Conservation (phyloP, 257 asterid genomes). For the Mentha longifolia region DNA sequence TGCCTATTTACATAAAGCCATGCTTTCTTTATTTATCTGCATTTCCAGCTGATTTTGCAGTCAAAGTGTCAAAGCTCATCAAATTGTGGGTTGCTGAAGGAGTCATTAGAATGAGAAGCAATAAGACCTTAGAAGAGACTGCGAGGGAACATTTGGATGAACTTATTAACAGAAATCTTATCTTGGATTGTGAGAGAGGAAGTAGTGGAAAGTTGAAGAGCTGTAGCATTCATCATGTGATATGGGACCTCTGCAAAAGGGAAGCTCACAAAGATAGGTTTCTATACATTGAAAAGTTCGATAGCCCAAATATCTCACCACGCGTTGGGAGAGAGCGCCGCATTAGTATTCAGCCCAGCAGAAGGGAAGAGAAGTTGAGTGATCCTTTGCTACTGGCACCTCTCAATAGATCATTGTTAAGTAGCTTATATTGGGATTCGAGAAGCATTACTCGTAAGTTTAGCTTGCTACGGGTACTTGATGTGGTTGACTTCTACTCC, state of each 20-base stretch:
- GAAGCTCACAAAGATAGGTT: constrained; percentile 30
- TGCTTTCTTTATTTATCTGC: constrained; percentile 37
- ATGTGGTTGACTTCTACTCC: constrained; percentile 14
- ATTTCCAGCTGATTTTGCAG: constrained; percentile 27
- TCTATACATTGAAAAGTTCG: constrained; percentile 21
- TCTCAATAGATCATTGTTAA: constrained; percentile 23
- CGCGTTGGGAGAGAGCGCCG: neutral
- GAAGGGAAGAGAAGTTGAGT: neutral
- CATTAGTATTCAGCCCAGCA: constrained; percentile 10
- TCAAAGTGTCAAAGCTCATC: constrained; percentile 18
- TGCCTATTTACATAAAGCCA: constrained; percentile 38
- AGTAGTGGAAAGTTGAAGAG: constrained; percentile 18
- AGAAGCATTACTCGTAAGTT: constrained; percentile 2
- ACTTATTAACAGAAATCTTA: constrained; percentile 34
- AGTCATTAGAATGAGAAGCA: neutral
- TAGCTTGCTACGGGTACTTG: constrained; percentile 21
- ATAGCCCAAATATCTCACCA: neutral
- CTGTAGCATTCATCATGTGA: constrained; percentile 38
- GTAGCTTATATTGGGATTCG: constrained; percentile 16
- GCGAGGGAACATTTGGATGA: constrained; percentile 30
- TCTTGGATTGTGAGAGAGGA: constrained; percentile 20
- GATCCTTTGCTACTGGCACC: neutral
- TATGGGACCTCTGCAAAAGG: constrained; percentile 34
- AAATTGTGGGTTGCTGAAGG: constrained; percentile 44
- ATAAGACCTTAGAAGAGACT: constrained; percentile 35